A percentile compares a stretch with the other conserved stretches of the same genome.
Evolutionary conservation across 2,329 filamentous ascomycete genomes (phyloP).

Genomic region (Colletotrichum echinochloae): DNA sequence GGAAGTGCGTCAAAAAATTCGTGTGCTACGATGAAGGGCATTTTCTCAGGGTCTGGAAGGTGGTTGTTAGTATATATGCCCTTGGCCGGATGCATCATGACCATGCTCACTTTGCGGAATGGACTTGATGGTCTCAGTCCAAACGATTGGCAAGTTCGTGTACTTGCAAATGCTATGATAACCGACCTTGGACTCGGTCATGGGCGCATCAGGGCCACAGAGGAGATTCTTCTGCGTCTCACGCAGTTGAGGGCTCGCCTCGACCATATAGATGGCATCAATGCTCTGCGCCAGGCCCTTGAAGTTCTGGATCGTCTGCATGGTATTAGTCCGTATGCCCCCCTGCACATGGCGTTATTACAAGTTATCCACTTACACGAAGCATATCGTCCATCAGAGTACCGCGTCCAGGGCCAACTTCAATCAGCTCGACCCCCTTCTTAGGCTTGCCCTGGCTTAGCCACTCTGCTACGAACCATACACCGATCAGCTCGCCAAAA

Average conservation of each 20-base stretch:
- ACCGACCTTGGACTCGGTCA: conserved; percentile 79
- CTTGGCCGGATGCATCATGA: conserved; percentile 14
- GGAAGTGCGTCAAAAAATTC: conserved; percentile 99
- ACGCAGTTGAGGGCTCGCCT: conserved; percentile 86
- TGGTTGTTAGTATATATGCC: not conserved
- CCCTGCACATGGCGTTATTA: too few species aligned
- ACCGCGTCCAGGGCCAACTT: conserved; percentile 92
- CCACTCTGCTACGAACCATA: conserved; percentile 98
- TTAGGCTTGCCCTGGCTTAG: conserved; percentile 84
- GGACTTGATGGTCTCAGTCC: conserved; percentile 91
- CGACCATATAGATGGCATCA: conserved; percentile 91
- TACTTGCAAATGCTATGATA: conserved; percentile 82
- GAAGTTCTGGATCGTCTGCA: conserved; percentile 87
- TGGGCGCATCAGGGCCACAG: conserved; percentile 76
- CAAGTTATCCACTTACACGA: conserved; percentile 68
- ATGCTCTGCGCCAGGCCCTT: conserved; percentile 80
- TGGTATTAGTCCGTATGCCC: conserved; percentile 12
- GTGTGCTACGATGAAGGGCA: conserved; percentile 94
- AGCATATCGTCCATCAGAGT: conserved; percentile 98
- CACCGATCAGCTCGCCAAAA: conserved; percentile 92
- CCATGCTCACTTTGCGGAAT: conserved; percentile 72
- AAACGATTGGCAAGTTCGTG: conserved; percentile 79
- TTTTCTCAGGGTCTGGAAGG: conserved; percentile 70
- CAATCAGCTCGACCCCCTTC: conserved; percentile 86
- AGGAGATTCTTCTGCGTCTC: conserved; percentile 83